phyloP scores from a whole-genome alignment of 148 eudicot species.

The Silene latifolia region DNA sequence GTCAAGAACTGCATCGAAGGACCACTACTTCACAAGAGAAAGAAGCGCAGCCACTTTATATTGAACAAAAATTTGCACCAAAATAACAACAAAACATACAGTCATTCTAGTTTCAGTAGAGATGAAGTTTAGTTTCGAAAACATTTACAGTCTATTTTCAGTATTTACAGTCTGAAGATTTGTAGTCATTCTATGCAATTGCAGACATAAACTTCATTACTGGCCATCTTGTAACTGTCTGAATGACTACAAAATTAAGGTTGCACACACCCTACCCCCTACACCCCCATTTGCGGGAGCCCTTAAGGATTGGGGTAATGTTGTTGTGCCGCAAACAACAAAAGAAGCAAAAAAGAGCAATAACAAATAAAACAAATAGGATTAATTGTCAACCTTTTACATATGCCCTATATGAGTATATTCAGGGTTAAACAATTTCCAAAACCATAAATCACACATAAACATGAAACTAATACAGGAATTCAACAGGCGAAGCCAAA shows the following conservation, averaged over 20 bases:
- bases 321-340: no score
- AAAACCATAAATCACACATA: not conserved
- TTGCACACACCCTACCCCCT: not conserved
- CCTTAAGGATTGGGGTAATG: no score
- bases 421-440: not conserved
- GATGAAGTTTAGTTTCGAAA: not conserved
- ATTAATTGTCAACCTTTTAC: not conserved
- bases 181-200: not conserved
- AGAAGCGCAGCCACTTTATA: not conserved
- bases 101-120: not conserved
- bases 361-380: not conserved
- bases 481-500: not conserved
- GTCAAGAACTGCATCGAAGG: no score
- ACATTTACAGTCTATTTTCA: not conserved
- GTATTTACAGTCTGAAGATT: not conserved
- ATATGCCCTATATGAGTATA: not conserved
- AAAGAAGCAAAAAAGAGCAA: no score
- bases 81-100: not conserved
- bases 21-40: no score
- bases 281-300: no score
- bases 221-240: not conserved
- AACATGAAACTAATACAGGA: not conserved
- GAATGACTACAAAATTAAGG: not conserved
- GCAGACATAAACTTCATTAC: not conserved
- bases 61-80: not conserved